Evolutionary conservation across 2,329 filamentous ascomycete genomes (phyloP).

Genomic region (Aspergillus alliaceus): DNA sequence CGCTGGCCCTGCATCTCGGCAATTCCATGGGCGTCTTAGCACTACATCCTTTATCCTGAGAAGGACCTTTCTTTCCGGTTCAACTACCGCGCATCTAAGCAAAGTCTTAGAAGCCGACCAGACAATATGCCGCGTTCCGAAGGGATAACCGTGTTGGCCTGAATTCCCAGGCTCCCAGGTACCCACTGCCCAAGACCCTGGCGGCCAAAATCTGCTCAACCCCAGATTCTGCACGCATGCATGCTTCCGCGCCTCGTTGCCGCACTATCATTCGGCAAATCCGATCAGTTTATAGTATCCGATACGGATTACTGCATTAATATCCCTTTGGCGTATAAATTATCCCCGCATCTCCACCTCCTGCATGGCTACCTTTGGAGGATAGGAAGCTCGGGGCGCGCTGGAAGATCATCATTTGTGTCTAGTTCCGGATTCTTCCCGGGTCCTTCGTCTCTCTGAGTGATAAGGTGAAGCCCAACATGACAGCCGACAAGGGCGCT

Average conservation of each 20-base stretch:
- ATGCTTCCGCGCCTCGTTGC: slow-evolving; percentile 1
- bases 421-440: background rate
- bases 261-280: slow-evolving; percentile 9
- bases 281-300: slow-evolving; percentile 7
- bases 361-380: background rate
- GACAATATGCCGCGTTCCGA: background rate
- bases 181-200: background rate
- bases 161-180: background rate
- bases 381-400: too few species aligned
- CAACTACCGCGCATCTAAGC: background rate
- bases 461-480: background rate
- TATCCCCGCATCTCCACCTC: background rate
- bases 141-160: background rate
- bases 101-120: background rate
- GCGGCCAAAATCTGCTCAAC: slow-evolving; percentile 2
- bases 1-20: background rate
- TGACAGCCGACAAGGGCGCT: slow-evolving; percentile 1
- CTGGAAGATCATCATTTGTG: too few species aligned
- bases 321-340: slow-evolving; percentile 5
- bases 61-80: background rate
- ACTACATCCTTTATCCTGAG: background rate
- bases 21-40: background rate
- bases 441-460: background rate
- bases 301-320: background rate
- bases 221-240: slow-evolving; percentile 4